phyloP scores from a whole-genome alignment of 169 alveolate genomes.

The Cryptosporidium baileyi region DNA sequence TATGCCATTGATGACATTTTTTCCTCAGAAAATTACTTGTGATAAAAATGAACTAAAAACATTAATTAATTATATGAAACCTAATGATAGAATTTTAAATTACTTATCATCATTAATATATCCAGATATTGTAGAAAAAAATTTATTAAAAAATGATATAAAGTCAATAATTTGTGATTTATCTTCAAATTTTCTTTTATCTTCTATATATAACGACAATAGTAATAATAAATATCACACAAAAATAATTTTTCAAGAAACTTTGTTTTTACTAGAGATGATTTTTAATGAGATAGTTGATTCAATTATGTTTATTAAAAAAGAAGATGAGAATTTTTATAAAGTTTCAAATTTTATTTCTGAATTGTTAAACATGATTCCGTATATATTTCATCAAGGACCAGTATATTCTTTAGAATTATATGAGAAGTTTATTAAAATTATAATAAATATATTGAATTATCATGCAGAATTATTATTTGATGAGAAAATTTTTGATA shows the following conservation, averaged over 20 bases:
- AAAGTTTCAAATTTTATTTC: neutral
- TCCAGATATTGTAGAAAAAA: neutral
- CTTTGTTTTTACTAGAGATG: neutral
- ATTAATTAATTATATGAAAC: neutral
- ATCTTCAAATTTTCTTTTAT: neutral
- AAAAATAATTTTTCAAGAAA: neutral
- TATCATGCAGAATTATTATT: neutral
- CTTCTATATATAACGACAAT: constrained; percentile 3
- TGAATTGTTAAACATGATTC: constrained; percentile 1
- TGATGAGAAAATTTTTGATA: neutral
- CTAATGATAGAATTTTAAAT: neutral
- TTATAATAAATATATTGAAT: neutral
- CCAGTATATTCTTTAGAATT: neutral
- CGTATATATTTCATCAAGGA: constrained; percentile 24
- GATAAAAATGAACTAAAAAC: neutral
- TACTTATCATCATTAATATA: neutral
- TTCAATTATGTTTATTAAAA: neutral
- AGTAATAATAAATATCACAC: constrained; percentile 4
- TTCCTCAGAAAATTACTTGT: constrained; percentile 22
- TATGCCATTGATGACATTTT: constrained; percentile 35
- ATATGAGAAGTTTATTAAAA: neutral
- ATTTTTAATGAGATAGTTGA: neutral
- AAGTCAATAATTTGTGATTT: constrained; percentile 21
- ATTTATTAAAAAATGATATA: neutral
- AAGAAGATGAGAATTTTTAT: neutral